Percentiles rank a stretch among this genome's conserved stretches.
phyloP scores from a whole-genome alignment of 2,329 filamentous ascomycete species.

The Penicillium sclerotigenum region DNA sequence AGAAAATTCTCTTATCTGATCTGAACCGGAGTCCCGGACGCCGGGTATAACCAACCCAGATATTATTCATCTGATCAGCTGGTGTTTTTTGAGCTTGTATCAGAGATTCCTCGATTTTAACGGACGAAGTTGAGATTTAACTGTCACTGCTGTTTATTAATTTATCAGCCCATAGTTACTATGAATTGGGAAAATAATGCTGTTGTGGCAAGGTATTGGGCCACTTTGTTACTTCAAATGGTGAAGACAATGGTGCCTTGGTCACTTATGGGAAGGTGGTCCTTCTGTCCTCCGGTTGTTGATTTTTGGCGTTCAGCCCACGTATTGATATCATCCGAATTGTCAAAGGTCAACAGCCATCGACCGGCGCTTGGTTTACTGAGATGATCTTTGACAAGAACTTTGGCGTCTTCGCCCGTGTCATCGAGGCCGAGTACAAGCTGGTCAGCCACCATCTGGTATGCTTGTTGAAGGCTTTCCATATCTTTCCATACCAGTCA shows the following conservation, averaged over 20 bases:
- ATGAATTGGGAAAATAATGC: not conserved
- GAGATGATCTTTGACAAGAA: conserved; percentile 12
- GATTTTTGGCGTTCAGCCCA: conserved; percentile 11
- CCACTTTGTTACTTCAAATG: conserved; percentile 23
- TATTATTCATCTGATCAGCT: not conserved
- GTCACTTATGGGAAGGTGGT: conserved; percentile 18
- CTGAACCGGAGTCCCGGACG: not conserved
- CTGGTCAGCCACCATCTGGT: conserved; percentile 16
- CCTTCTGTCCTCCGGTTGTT: not conserved
- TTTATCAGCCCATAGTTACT: not conserved
- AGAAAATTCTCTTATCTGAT: not conserved
- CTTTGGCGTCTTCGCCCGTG: conserved; percentile 8
- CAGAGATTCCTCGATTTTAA: not conserved
- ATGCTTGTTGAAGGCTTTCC: conserved; percentile 26
- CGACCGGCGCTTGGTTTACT: conserved; percentile 8
- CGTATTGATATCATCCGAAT: conserved; percentile 28
- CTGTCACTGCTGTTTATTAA: not conserved
- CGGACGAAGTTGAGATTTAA: too few relatives aligned
- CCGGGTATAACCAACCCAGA: not conserved
- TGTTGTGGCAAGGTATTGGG: conserved; percentile 15
- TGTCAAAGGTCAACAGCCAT: conserved; percentile 33
- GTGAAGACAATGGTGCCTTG: conserved; percentile 33
- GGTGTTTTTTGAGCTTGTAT: not conserved
- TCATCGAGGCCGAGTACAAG: conserved; percentile 4
- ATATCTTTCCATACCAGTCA: conserved; percentile 12